A percentile compares a stretch with the other conserved stretches of the same genome.
phyloP scores from a whole-genome alignment of 495 filamentous ascomycete genomes.

The Xylaria curta region DNA sequence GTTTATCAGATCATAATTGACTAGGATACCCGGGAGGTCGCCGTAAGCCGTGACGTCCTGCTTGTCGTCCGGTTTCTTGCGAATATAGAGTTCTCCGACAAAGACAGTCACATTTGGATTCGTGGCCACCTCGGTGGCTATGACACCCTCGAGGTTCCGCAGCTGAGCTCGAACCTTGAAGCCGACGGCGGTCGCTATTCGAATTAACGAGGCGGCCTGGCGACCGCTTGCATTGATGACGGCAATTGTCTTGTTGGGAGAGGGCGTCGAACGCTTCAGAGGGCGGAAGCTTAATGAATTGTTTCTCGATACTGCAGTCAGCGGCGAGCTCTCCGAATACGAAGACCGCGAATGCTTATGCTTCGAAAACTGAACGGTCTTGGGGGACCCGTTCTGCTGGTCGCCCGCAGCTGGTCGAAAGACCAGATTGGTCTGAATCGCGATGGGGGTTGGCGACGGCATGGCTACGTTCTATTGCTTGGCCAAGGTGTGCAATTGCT shows the following conservation, averaged over 20 bases:
- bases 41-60: constrained; percentile 51
- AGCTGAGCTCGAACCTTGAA: constrained; percentile 90
- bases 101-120: constrained; percentile 86
- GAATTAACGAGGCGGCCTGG: constrained; percentile 91
- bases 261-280: constrained; percentile 57
- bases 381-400: constrained; percentile 41
- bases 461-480: constrained; percentile 24
- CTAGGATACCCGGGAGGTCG: constrained; percentile 54
- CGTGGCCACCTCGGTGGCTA: constrained; percentile 78
- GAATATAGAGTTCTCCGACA: constrained; percentile 77
- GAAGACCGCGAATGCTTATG: constrained; percentile 62
- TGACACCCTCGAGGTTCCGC: constrained; percentile 78
- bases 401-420: constrained; percentile 49
- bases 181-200: constrained; percentile 89
- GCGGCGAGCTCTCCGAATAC: constrained; percentile 57
- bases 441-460: constrained; percentile 42
- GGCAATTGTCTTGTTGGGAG: constrained; percentile 78
- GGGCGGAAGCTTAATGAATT: constrained; percentile 58
- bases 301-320: constrained; percentile 51
- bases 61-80: constrained; percentile 55
- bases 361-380: constrained; percentile 41
- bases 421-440: constrained; percentile 50
- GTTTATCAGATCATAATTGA: constrained; percentile 69
- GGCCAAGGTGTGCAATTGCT: neutral
- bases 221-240: constrained; percentile 92